Conservation (phyloP, 176 grass and related monocot genomes). For the Poa annua region DNA sequence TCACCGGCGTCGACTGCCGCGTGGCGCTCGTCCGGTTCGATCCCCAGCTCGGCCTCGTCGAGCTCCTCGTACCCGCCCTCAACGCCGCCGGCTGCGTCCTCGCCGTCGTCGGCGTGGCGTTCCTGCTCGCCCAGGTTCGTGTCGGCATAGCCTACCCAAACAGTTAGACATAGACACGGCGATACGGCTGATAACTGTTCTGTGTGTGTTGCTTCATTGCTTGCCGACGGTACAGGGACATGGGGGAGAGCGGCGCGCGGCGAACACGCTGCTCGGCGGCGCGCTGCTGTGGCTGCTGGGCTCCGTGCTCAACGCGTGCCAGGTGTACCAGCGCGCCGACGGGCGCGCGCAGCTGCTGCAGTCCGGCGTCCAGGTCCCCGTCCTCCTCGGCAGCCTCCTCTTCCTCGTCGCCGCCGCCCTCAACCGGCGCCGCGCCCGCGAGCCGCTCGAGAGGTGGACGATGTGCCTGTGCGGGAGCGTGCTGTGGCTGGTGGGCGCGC, state of each 20-base stretch:
- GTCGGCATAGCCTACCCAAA: no score
- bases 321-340: constrained; percentile 85
- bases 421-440: constrained; percentile 33
- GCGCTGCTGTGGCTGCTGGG: constrained; percentile 69
- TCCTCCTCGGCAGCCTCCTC: constrained; percentile 74
- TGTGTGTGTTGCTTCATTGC: no score
- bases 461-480: constrained; percentile 61
- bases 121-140: constrained; percentile 49
- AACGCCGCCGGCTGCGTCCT: constrained; percentile 55
- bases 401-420: constrained; percentile 65
- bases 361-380: constrained; percentile 66
- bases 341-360: constrained; percentile 80
- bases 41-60: constrained; percentile 75
- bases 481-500: constrained; percentile 60
- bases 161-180: background rate
- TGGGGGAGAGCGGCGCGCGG: constrained; percentile 48
- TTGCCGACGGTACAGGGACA: no score
- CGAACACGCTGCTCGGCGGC: constrained; percentile 56
- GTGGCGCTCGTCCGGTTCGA: constrained; percentile 64
- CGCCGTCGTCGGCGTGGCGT: constrained; percentile 40
- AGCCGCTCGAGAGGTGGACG: constrained; percentile 47
- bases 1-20: constrained; percentile 65
- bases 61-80: constrained; percentile 70
- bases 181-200: background rate
- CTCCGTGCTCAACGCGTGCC: constrained; percentile 67